Evolutionary conservation across 2,329 filamentous ascomycete genomes (phyloP).

Genomic region (Onygenales sp.): DNA sequence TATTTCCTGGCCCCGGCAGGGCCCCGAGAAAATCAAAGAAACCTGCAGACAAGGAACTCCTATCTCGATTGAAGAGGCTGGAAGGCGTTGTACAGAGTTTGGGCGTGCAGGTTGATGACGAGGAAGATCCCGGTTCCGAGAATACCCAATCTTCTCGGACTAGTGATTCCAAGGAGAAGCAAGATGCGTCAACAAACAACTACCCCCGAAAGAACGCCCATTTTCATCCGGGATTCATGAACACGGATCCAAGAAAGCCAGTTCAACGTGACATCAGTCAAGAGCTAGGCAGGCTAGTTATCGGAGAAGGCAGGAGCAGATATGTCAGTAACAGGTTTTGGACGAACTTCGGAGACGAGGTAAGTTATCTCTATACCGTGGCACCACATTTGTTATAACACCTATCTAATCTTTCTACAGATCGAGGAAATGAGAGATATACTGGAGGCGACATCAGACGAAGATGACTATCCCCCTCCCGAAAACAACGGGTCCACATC

Average conservation of each 20-base stretch:
- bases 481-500: conserved; percentile 27
- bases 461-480: conserved; percentile 43
- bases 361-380: conserved; percentile 16
- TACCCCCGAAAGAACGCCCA: background rate
- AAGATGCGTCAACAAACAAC: background rate
- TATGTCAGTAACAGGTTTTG: conserved; percentile 56
- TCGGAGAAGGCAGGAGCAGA: conserved; percentile 49
- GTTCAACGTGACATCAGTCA: conserved; percentile 24
- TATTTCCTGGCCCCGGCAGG: conserved; percentile 53
- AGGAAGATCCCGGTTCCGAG: conserved; percentile 8
- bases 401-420: conserved; percentile 18
- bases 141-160: background rate
- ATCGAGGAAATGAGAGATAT: conserved; percentile 55
- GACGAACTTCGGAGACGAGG: conserved; percentile 53
- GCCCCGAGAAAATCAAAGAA: conserved; percentile 51
- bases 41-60: conserved; percentile 48
- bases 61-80: conserved; percentile 47
- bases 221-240: conserved; percentile 7
- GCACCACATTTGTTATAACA: conserved; percentile 8
- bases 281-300: conserved; percentile 48
- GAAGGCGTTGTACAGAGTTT: conserved; percentile 54
- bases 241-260: conserved; percentile 3
- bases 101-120: conserved; percentile 36
- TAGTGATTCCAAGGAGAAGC: background rate
- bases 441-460: conserved; percentile 47